Percentiles rank a stretch among this genome's conserved stretches.
phyloP scores from a whole-genome alignment of 495 filamentous ascomycete species.

The Arthonia radiata region DNA sequence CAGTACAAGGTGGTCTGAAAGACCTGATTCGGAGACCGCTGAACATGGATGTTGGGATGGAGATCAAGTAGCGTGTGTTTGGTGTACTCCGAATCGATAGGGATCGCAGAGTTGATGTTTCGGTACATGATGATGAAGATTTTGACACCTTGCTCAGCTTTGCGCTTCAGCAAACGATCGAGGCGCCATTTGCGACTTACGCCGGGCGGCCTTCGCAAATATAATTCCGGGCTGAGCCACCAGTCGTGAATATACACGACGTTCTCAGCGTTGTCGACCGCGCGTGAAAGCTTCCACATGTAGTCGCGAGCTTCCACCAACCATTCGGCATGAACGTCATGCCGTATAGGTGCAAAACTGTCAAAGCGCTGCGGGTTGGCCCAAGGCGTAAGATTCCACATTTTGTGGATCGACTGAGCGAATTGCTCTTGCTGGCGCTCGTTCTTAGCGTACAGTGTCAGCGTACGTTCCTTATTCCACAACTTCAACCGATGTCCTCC shows the following conservation, averaged over 20 bases:
- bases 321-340: slow-evolving; percentile 80
- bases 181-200: slow-evolving; percentile 98
- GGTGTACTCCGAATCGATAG: slow-evolving; percentile 96
- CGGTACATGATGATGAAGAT: slow-evolving; percentile 96
- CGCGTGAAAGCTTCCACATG: slow-evolving; percentile 97
- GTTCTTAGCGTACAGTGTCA: slow-evolving; percentile 79
- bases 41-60: slow-evolving; percentile 87
- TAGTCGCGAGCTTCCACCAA: slow-evolving; percentile 91
- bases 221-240: slow-evolving; percentile 94
- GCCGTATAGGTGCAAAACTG: slow-evolving; percentile 80
- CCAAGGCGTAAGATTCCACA: slow-evolving; percentile 64
- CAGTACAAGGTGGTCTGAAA: slow-evolving; percentile 99
- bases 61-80: slow-evolving; percentile 94
- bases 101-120: slow-evolving; percentile 92
- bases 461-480: slow-evolving; percentile 63
- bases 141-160: slow-evolving; percentile 88
- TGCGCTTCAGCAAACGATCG: slow-evolving; percentile 79
- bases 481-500: slow-evolving; percentile 56
- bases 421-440: slow-evolving; percentile 79
- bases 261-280: slow-evolving; percentile 93
- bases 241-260: slow-evolving; percentile 99
- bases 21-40: slow-evolving; percentile 89
- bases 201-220: slow-evolving; percentile 80
- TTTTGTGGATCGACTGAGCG: slow-evolving; percentile 69
- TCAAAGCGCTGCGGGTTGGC: slow-evolving; percentile 60